Evolutionary conservation across 257 asterid species (phyloP), one percentile per base, ranked within the genome.

Genomic region (Fraxinus anomala): DNA sequence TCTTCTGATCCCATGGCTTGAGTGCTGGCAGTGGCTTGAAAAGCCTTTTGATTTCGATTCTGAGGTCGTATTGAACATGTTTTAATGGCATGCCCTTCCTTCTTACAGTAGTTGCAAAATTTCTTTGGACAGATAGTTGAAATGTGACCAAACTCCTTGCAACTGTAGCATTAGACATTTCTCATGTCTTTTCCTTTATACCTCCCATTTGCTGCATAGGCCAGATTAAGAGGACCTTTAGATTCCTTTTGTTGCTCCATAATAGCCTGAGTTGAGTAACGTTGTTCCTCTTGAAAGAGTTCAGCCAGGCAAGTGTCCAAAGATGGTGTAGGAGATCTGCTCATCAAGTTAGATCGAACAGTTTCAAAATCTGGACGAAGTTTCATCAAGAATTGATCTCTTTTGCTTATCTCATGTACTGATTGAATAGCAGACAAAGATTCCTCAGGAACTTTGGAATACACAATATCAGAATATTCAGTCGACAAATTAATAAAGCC

Each of bases 71-170:
- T 49, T 0, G 7, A 14, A 70, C 76, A 77, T 5, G 6, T 40
- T 12, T 40, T 16, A 54, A 77, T 77, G 16, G 70, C 39, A 9
- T 77, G 76, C 4, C 40, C 72, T 2, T 6, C 14, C 14, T 1
- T 70, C 21, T 70, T 77, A n/a, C 81, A 70, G 14, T 70, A 70
- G 65, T 24, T 77, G 21, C 81, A 70, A 36, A 70, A 49, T 10
- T 36, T 70, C 12, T 21, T 37, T 10, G 21, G 1, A 24, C 71
- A 77, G 10, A 39, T 24, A 8, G 3, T 23, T 5, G 74, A 54
- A 33, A 39, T 40, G 31, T 70, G 49, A 3, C 17, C 54, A 44
- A 9, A 44, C 17, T 44, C 17, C 17, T 44, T 44, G 51, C 51
- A 12, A 13, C 31, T 37, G 51, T 70, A 34, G 56, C 74, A 70